Evolutionary conservation across 2,329 filamentous ascomycete genomes (phyloP), one percentile per base, ranked within the genome.

Genomic region (Fonsecaea multimorphosa): DNA sequence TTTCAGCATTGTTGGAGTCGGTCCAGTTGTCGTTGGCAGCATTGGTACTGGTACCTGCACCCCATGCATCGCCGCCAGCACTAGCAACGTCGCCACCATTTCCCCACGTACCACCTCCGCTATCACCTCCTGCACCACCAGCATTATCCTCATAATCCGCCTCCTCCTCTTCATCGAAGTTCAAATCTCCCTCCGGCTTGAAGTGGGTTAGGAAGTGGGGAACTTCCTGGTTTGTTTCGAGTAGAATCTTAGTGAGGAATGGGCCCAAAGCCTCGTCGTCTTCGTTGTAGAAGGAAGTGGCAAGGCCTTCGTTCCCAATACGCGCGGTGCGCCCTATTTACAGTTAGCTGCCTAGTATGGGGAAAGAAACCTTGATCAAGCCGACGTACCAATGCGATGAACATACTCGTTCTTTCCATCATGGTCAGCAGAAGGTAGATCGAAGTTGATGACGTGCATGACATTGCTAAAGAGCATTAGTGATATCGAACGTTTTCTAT

Each of bases 391-490:
- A 75, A 98, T 98, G 12, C 95, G 92, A 75, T 99, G 95, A 29
- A 91, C 88, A 73, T 98, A 99, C 76, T 98, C 95, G 56, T 91
- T 88, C 63, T 97, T 96, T 1, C 93, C 94, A n/a, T 92, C 93
- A 72, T 94, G 85, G 0, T 87, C 82, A 51, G 83, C 79, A 4
- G 84, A 87, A 0, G 94, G 94, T 1, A 98, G 82, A 67, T 98
- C 93, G 72, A 89, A 98, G 79, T 99, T 98, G 84, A 99, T 89
- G 66, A 99, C 91, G 70, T 97, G 92, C 81, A 89, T 87, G 5
- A 98, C 89, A 70, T 95, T 92, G 64, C 87, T 87, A 38, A 97
- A 89, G 72, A 98, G 93, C 16, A 46, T 65, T 24, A 68, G 54
- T 29, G 14, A 27, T 16, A 16, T 5, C 16, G 9, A n/a, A 14